Percentiles rank a stretch among this genome's conserved stretches.
These are phyloP conservation scores for Taphrina flavorubra DNA, from an alignment of 1,139 yeast species.

Conservation along the genomic window DNA sequence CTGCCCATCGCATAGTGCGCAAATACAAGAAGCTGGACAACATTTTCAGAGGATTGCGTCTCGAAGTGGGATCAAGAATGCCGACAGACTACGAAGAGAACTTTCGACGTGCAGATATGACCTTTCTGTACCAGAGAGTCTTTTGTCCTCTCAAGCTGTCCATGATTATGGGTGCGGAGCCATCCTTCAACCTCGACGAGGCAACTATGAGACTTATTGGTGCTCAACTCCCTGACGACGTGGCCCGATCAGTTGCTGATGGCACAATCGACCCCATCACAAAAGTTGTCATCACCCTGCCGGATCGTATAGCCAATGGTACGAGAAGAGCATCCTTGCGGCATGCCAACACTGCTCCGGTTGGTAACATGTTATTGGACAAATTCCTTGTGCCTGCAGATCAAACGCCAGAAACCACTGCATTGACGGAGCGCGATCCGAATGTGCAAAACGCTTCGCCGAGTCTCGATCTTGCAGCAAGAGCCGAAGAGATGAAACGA, in stretches of 20 bases:
- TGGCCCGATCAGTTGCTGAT: constrained; percentile 27
- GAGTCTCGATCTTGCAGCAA: not conserved
- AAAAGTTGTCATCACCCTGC: constrained; percentile 14
- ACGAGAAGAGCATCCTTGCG: not conserved
- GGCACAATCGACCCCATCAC: constrained; percentile 39
- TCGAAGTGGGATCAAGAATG: constrained; percentile 65
- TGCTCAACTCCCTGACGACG: constrained; percentile 9
- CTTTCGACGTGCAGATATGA: constrained; percentile 69
- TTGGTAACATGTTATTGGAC: constrained; percentile 25
- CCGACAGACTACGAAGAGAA: constrained; percentile 68
- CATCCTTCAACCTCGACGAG: constrained; percentile 54
- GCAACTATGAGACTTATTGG: constrained; percentile 71
- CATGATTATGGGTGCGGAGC: constrained; percentile 66
- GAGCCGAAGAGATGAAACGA: not conserved
- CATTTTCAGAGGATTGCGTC: constrained; percentile 62
- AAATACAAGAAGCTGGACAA: constrained; percentile 61
- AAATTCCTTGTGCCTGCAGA: constrained; percentile 10
- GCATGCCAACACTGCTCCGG: constrained; percentile 15
- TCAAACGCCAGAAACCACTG: not conserved
- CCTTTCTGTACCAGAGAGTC: constrained; percentile 86
- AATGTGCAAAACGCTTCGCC: not conserved
- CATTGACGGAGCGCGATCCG: not conserved
- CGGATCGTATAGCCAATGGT: not conserved
- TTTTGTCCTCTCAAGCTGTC: constrained; percentile 64
- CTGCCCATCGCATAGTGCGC: constrained; percentile 70